A percentile compares a stretch with the other conserved stretches of the same genome.
Conservation (phyloP, 352 stramenopile species). For the Phytophthora pseudosyringae region DNA sequence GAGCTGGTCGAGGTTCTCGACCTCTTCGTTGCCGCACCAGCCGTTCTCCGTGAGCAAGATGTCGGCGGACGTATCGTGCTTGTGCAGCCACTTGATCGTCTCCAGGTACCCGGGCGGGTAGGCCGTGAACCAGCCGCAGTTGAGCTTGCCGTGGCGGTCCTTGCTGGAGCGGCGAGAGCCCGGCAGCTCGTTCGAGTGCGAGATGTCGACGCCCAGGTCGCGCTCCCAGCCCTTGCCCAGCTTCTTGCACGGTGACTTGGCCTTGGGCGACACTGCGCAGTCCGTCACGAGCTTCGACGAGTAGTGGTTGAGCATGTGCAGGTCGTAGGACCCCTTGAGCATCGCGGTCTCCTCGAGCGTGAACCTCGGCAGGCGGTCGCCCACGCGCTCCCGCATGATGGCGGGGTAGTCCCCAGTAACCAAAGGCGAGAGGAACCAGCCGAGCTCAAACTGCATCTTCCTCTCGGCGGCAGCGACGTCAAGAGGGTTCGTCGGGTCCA, state of each 20-base stretch:
- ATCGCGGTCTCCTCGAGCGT: conserved; percentile 70
- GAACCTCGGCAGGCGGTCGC: conserved; percentile 87
- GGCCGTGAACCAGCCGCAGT: conserved; percentile 57
- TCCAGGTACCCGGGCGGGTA: conserved; percentile 65
- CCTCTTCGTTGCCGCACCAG: conserved; percentile 65
- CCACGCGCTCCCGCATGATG: conserved; percentile 87
- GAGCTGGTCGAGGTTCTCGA: conserved; percentile 68
- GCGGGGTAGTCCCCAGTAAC: conserved; percentile 91
- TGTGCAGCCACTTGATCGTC: conserved; percentile 67
- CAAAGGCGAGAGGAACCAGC: conserved; percentile 93
- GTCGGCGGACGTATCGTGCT: conserved; percentile 40
- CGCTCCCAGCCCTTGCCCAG: conserved; percentile 52
- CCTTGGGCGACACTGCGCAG: conserved; percentile 36
- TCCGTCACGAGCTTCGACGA: conserved; percentile 66
- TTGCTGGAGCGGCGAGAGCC: conserved; percentile 63
- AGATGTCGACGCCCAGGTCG: conserved; percentile 57
- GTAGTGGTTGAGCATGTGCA: conserved; percentile 97
- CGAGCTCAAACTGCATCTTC: conserved; percentile 91
- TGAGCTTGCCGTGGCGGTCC: conserved; percentile 42
- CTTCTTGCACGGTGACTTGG: conserved; percentile 47
- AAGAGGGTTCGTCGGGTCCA: conserved; percentile 58
- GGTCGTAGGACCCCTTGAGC: conserved; percentile 88
- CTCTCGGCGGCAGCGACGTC: conserved; percentile 74
- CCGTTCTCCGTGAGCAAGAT: conserved; percentile 76
- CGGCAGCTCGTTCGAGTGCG: conserved; percentile 63